These are phyloP conservation scores for Acer campestre DNA, from an alignment of 345 rosid genomes.

Conservation along the genomic window DNA sequence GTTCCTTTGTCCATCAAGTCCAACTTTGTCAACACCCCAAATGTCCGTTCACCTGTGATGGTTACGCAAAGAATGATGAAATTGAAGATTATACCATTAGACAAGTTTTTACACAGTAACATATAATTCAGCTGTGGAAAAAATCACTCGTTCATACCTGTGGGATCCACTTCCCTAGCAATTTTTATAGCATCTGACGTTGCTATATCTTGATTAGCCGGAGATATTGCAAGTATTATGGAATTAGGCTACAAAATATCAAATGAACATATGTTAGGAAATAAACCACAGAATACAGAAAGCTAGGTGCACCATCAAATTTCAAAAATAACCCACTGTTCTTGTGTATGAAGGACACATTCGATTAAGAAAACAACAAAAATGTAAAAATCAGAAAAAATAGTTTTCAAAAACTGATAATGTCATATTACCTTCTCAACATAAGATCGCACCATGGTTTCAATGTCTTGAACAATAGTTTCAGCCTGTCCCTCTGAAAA, in stretches of 20 bases:
- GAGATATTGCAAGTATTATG: slow-evolving; percentile 90
- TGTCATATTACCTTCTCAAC: slow-evolving; percentile 76
- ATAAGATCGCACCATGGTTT: slow-evolving; percentile 83
- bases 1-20: slow-evolving; percentile 99
- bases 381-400: background rate
- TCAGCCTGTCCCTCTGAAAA: slow-evolving; percentile 95
- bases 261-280: slow-evolving; percentile 8
- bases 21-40: slow-evolving; percentile 97
- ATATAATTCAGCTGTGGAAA: background rate
- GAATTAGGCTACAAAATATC: slow-evolving; percentile 69
- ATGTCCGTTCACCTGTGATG: slow-evolving; percentile 80
- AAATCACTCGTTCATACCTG: slow-evolving; percentile 48
- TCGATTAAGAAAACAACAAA: background rate
- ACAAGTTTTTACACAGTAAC: background rate
- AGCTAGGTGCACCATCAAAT: background rate
- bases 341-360: background rate
- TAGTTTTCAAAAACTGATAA: background rate
- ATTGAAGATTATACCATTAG: background rate
- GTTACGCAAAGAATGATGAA: slow-evolving; percentile 6
- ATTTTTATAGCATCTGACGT: slow-evolving; percentile 97
- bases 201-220: slow-evolving; percentile 97
- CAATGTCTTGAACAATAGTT: slow-evolving; percentile 80
- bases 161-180: slow-evolving; percentile 86
- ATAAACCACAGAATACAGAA: background rate
- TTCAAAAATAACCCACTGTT: background rate